phyloP scores from a whole-genome alignment of 2,329 filamentous ascomycete genomes.

The Fusarium kyushuense region DNA sequence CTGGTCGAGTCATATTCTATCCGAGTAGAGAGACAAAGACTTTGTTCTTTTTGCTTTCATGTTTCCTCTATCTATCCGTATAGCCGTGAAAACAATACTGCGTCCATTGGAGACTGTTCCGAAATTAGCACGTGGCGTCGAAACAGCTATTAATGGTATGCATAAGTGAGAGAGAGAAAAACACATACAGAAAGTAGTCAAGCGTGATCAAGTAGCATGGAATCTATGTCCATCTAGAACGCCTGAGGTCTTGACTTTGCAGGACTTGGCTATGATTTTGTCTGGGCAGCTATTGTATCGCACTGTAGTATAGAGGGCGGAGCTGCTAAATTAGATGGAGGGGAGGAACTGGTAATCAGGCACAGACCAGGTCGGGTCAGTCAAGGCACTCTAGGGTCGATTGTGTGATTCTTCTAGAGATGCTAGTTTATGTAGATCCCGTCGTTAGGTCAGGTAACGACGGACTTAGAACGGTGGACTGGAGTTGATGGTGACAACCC shows the following conservation, averaged over 20 bases:
- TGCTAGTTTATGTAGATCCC: conserved; percentile 16
- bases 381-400: conserved; percentile 20
- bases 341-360: not conserved
- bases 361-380: not conserved
- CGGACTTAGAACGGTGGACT: conserved; percentile 25
- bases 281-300: not conserved
- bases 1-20: not conserved
- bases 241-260: conserved; percentile 9
- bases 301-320: not conserved
- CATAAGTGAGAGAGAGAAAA: not conserved
- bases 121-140: conserved; percentile 26
- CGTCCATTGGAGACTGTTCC: not conserved
- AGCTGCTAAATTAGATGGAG: conserved; percentile 26
- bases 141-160: conserved; percentile 8
- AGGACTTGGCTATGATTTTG: conserved; percentile 9
- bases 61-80: not conserved
- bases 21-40: conserved; percentile 9
- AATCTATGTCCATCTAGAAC: conserved; percentile 2
- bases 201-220: conserved; percentile 2
- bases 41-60: not conserved
- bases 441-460: conserved; percentile 27
- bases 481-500: conserved; percentile 19
- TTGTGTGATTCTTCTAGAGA: conserved; percentile 17
- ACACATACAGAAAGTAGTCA: conserved; percentile 1
- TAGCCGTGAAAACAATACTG: conserved; percentile 6